phyloP scores from a whole-genome alignment of 2,329 filamentous ascomycete species.

The Fusarium sp. region DNA sequence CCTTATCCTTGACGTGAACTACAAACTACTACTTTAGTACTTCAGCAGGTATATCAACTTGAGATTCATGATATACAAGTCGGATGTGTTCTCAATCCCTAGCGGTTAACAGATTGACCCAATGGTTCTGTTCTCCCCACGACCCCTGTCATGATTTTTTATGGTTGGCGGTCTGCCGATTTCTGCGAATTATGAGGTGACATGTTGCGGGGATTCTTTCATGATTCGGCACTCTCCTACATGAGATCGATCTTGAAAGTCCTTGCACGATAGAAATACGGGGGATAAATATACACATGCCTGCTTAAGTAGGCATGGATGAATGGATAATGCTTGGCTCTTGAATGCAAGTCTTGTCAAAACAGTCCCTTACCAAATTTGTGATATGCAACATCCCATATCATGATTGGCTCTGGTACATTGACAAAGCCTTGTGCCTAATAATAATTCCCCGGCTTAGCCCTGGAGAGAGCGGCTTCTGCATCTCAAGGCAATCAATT shows the following conservation, averaged over 20 bases:
- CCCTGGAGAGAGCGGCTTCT: not conserved
- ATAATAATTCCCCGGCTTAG: not conserved
- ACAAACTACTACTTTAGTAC: not conserved
- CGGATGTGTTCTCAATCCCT: not conserved
- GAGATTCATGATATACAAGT: not conserved
- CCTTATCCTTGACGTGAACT: not conserved
- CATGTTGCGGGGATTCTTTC: slow-evolving; percentile 33
- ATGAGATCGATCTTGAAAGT: slow-evolving; percentile 11
- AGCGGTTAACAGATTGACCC: not conserved
- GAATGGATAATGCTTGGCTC: not conserved
- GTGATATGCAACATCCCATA: not conserved
- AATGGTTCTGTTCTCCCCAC: slow-evolving; percentile 4
- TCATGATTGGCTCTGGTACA: not conserved
- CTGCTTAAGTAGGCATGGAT: not conserved
- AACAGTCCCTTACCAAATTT: not conserved
- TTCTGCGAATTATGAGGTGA: slow-evolving; percentile 40
- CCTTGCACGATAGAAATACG: not conserved
- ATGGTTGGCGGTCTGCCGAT: slow-evolving; percentile 36
- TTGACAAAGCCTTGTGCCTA: not conserved
- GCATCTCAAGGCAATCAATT: not conserved
- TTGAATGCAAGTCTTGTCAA: not conserved
- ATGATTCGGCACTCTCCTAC: slow-evolving; percentile 19
- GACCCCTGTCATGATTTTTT: slow-evolving; percentile 24
- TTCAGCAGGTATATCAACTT: not conserved
- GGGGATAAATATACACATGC: not conserved